Percentiles rank a stretch among this genome's conserved stretches.
Conservation (phyloP, 257 asterid genomes). For the Solanum medicagineum region DNA sequence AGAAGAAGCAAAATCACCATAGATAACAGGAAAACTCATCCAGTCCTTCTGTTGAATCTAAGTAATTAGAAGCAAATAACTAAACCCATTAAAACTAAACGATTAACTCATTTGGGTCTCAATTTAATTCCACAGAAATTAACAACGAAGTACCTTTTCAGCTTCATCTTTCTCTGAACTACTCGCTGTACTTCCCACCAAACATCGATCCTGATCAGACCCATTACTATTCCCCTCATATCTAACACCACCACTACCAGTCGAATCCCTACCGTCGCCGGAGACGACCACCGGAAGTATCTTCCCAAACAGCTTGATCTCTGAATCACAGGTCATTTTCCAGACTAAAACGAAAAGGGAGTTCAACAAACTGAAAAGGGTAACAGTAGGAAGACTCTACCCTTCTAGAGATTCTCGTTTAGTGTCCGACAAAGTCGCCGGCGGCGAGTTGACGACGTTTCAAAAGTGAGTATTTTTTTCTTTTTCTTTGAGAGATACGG, state of each 20-base stretch:
- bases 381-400: neutral
- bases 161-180: slow-evolving; percentile 8
- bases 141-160: slow-evolving; percentile 25
- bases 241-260: neutral
- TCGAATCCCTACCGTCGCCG: neutral
- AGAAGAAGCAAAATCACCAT: neutral
- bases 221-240: neutral
- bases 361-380: neutral
- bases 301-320: slow-evolving; percentile 58
- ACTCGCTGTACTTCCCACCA: slow-evolving; percentile 3
- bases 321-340: slow-evolving; percentile 27
- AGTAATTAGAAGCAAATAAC: neutral
- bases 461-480: neutral
- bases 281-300: slow-evolving; percentile 23
- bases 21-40: neutral
- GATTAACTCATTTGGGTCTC: neutral
- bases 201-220: slow-evolving; percentile 15
- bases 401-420: neutral
- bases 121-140: neutral
- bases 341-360: neutral
- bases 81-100: neutral
- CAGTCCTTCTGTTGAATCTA: neutral
- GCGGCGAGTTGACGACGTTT: neutral
- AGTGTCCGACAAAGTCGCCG: neutral
- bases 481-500: neutral